Base-by-base conservation (phyloP, 441 rosid genomes). In the Eugenia klotzschiana region DNA sequence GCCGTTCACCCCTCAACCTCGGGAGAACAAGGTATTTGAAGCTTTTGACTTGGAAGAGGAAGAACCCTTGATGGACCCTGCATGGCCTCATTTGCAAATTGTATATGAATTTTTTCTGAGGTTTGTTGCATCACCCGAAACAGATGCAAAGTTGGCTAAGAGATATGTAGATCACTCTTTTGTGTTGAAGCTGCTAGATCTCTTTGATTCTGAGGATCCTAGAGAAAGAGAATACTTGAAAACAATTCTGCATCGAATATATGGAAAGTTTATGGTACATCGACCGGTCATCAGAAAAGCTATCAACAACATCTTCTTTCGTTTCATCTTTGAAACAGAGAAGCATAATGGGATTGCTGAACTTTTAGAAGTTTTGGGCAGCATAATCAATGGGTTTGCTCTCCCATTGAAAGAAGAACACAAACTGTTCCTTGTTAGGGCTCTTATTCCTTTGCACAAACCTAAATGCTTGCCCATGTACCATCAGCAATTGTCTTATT, bases 121-220 rank as follows among this genome's bases (percentile, higher is more conserved):
- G 79, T 82, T 85, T 37, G 84, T 85, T 40, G 82, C 84, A 74
- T 85, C 87, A 20, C 83, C 85, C 20, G 85, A 83, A 41, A 83
- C 85, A 6, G 85, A 83, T 83, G 85, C 85, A 6, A 83, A 83
- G 79, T 60, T 82, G 81, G 84, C 87, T 26, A 85, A 82, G 83
- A 85, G 80, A 58, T 85, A 74, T 74, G 51, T 85, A 14, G 84
- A 85, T 79, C 84, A 82, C 82, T 85, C 87, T 6, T 85, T 85
- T 77, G 80, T 85, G 72, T 82, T 85, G 64, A 85, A 85, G 33
- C 82, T 85, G 60, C 83, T 85, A 74, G 87, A 85, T 14, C 83
- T 82, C 13, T 85, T 85, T 51, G 87, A 85, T 29, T 82, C 87
- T n/a, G 87, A 85, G 72, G 87, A 85, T 85, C 84, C 80, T n/a